phyloP scores from a whole-genome alignment of 2,329 filamentous ascomycete genomes.

The Fusarium tjaetaba region DNA sequence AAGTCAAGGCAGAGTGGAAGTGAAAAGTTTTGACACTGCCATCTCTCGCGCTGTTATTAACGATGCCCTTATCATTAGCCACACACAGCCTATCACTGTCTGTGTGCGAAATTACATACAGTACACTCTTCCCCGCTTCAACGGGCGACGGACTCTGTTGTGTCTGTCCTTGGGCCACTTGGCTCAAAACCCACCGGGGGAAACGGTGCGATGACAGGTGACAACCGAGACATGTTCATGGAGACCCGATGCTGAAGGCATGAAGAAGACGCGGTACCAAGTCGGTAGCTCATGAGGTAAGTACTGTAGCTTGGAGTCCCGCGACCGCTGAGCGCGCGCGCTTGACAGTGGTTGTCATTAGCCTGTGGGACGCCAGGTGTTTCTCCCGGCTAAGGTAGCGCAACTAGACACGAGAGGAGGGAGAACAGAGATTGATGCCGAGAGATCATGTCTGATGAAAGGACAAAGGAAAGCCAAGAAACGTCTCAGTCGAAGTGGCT shows the following conservation, averaged over 20 bases:
- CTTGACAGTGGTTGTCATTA: background rate
- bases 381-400: constrained; percentile 13
- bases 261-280: background rate
- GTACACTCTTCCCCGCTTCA: constrained; percentile 24
- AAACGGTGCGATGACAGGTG: constrained; percentile 21
- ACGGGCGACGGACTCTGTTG: constrained; percentile 18
- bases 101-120: constrained; percentile 9
- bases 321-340: constrained; percentile 6
- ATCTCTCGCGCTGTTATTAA: constrained; percentile 2
- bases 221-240: constrained; percentile 29
- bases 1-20: background rate
- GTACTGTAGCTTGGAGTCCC: constrained; percentile 12
- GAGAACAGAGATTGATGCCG: constrained; percentile 12
- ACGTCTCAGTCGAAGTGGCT: constrained; percentile 27
- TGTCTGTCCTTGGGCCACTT: constrained; percentile 8
- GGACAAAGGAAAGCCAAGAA: constrained; percentile 22
- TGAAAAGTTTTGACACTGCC: constrained; percentile 3
- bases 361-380: constrained; percentile 3
- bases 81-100: constrained; percentile 12
- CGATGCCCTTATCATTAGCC: constrained; percentile 6
- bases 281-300: background rate
- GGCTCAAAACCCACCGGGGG: background rate
- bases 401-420: constrained; percentile 18
- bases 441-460: constrained; percentile 27
- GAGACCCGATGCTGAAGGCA: background rate